These are phyloP conservation scores for Trichosporon faecale DNA, from an alignment of 1,284 basidiomycete species.

Conservation along the genomic window DNA sequence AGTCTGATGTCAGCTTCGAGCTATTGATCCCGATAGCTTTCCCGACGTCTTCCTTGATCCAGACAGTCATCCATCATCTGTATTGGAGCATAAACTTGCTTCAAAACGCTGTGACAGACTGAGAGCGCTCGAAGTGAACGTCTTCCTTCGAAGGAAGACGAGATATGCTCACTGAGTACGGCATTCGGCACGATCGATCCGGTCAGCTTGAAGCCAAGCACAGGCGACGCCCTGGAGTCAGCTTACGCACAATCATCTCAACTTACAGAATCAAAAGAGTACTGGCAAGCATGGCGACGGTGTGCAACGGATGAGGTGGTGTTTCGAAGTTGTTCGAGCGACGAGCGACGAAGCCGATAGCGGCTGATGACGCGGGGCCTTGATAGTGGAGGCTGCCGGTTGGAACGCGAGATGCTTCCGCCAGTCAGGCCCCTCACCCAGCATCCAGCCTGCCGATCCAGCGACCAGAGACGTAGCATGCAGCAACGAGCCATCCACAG, in stretches of 20 bases:
- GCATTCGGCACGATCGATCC: slow-evolving; percentile 9
- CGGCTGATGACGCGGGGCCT: slow-evolving; percentile 7
- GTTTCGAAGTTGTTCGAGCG: neutral
- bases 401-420: neutral
- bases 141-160: neutral
- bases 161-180: slow-evolving; percentile 14
- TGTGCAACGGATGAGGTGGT: neutral
- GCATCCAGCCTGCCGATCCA: no score
- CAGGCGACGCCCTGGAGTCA: slow-evolving; percentile 6
- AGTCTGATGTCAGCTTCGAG: slow-evolving; percentile 16
- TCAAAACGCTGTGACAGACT: no score
- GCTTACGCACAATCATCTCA: neutral
- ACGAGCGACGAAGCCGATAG: neutral
- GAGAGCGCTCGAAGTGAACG: no score
- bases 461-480: no score
- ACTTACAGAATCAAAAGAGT: neutral
- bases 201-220: slow-evolving; percentile 3
- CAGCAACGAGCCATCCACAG: neutral
- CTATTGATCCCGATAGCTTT: no score
- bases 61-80: neutral
- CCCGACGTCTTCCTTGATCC: no score
- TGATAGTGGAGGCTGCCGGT: neutral
- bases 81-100: no score
- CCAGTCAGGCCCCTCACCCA: neutral
- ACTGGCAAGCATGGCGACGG: neutral